Conservation (phyloP, 176 grass and related monocot species). For the Carex cristatella region DNA sequence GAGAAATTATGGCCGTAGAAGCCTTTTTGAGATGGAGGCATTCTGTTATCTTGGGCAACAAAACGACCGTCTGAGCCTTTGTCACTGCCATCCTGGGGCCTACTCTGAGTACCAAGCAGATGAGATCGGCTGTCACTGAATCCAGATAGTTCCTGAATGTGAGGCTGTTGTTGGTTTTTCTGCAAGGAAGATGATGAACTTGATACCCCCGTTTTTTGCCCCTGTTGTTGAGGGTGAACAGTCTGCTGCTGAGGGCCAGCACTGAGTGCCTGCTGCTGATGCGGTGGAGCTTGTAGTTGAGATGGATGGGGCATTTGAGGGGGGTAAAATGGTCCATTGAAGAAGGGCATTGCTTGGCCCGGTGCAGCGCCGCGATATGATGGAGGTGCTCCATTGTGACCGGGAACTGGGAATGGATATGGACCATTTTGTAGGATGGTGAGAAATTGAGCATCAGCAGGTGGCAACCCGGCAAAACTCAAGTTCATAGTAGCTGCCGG, state of each 20-base stretch:
- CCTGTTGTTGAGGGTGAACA: conserved; percentile 38
- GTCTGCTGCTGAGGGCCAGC: conserved; percentile 35
- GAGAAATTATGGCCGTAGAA: conserved; percentile 51
- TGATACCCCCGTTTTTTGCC: conserved; percentile 45
- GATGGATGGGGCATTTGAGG: conserved; percentile 79
- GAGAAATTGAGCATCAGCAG: conserved; percentile 64
- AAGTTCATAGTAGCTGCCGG: conserved; percentile 55
- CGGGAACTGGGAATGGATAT: conserved; percentile 69
- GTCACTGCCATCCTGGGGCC: conserved; percentile 47
- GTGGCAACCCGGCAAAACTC: conserved; percentile 69
- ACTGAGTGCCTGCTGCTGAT: conserved; percentile 54
- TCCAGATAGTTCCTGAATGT: conserved; percentile 46
- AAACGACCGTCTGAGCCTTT: conserved; percentile 34
- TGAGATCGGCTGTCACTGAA: conserved; percentile 17
- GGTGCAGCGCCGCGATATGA: conserved; percentile 54
- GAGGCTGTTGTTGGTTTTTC: conserved; percentile 62
- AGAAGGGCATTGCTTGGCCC: conserved; percentile 75
- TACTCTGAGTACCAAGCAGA: conserved; percentile 5
- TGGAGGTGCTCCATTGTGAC: conserved; percentile 51
- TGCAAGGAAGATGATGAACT: conserved; percentile 55
- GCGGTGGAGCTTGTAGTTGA: conserved; percentile 52
- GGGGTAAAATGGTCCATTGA: conserved; percentile 67
- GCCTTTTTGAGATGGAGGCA: conserved; percentile 47
- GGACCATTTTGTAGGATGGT: conserved; percentile 67
- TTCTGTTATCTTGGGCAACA: conserved; percentile 36